phyloP scores from a whole-genome alignment of 2,329 filamentous ascomycete species.

The Diplodia corticola region DNA sequence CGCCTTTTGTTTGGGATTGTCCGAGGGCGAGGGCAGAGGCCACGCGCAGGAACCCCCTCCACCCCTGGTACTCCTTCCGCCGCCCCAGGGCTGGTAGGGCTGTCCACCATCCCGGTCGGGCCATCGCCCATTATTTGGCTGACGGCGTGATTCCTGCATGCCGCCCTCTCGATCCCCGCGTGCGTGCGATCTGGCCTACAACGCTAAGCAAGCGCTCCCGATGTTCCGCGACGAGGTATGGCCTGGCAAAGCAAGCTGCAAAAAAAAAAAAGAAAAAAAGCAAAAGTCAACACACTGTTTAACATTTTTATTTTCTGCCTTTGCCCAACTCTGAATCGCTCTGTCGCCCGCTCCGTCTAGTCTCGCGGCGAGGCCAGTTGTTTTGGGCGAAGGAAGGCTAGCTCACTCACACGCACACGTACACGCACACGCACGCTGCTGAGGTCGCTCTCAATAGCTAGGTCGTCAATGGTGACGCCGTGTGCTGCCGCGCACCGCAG shows the following conservation, averaged over 20 bases:
- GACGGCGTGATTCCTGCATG: neutral
- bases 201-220: conserved; percentile 15
- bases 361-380: neutral
- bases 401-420: neutral
- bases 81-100: neutral
- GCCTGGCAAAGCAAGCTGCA: neutral
- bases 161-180: neutral
- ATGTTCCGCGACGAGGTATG: neutral
- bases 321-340: neutral
- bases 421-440: too few relatives aligned
- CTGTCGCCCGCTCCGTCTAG: neutral
- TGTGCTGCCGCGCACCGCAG: too few relatives aligned
- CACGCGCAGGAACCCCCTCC: neutral
- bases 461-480: too few relatives aligned
- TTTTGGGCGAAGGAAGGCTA: too few relatives aligned
- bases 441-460: neutral
- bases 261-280: neutral
- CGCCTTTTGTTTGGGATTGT: neutral
- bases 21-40: neutral
- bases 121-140: neutral
- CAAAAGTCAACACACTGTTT: neutral
- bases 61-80: neutral
- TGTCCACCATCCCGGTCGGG: neutral
- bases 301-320: neutral
- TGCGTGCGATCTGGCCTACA: neutral